These are phyloP conservation scores for Petunia hybrid DNA, from an alignment of 305 asterid species.

Conservation along the genomic window DNA sequence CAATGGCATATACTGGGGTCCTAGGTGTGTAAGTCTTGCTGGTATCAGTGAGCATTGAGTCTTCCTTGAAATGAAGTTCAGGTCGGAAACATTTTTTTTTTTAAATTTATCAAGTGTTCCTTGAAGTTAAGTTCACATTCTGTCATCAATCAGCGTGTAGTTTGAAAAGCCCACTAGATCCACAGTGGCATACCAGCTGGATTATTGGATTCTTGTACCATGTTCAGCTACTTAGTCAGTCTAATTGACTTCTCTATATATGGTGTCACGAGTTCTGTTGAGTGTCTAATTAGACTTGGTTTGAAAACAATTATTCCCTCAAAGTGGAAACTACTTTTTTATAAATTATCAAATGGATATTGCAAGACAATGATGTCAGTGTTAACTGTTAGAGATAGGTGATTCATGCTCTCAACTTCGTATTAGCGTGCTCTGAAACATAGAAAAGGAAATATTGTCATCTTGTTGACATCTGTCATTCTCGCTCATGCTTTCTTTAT, in stretches of 20 bases:
- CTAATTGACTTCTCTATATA: not conserved
- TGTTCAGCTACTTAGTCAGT: not conserved
- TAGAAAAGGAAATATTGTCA: not conserved
- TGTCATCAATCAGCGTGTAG: not conserved
- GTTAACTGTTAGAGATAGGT: not conserved
- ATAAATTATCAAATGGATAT: not conserved
- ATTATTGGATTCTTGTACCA: not conserved
- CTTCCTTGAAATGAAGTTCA: not conserved
- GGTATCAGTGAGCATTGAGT: not conserved
- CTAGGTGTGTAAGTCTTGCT: slow-evolving; percentile 7
- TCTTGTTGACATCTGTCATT: not conserved
- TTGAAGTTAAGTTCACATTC: not conserved
- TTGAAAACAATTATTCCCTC: not conserved
- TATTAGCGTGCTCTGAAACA: not conserved
- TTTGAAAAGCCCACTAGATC: not conserved
- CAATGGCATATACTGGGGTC: not conserved
- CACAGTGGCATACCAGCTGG: not conserved
- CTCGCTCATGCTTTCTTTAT: not conserved
- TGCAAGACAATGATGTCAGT: not conserved
- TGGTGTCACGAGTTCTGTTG: not conserved
- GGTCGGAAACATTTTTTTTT: not conserved
- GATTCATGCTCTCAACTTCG: slow-evolving; percentile 25
- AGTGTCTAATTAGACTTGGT: not conserved
- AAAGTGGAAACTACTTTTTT: not conserved
- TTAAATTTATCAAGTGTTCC: not conserved